Conservation (phyloP, 495 filamentous ascomycete species). For the Neurospora sublineolata region DNA sequence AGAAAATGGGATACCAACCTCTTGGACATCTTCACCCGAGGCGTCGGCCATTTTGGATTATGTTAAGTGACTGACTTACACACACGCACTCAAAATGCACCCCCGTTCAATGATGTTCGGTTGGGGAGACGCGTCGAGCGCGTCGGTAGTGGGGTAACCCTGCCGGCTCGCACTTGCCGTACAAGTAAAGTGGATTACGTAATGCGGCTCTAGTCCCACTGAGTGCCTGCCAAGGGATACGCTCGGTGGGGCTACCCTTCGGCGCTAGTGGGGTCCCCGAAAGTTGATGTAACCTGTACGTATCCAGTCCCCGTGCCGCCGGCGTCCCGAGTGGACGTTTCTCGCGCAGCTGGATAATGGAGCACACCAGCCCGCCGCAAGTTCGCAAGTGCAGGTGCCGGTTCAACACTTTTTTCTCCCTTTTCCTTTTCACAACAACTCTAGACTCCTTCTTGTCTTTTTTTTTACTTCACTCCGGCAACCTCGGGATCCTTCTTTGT, state of each 20-base stretch:
- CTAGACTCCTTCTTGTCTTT: neutral
- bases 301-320: neutral
- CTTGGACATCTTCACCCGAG: conserved; percentile 21
- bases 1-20: conserved; percentile 6
- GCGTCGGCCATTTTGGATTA: conserved; percentile 14
- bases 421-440: neutral
- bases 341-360: neutral
- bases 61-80: neutral
- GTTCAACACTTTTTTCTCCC: neutral
- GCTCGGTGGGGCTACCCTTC: neutral
- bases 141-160: conserved; percentile 1
- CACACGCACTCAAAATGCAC: neutral
- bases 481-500: neutral
- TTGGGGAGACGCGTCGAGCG: conserved; percentile 7
- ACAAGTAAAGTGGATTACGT: neutral
- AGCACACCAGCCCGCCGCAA: neutral
- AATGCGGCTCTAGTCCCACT: neutral
- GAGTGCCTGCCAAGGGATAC: neutral
- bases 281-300: neutral
- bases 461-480: neutral
- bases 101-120: neutral
- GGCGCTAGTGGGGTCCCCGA: neutral
- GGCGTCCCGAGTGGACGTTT: neutral
- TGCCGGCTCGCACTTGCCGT: neutral
- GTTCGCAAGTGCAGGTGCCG: neutral